Conservation (phyloP, 192 early-diverging fungal genomes). For the Geranomyces michiganensis region DNA sequence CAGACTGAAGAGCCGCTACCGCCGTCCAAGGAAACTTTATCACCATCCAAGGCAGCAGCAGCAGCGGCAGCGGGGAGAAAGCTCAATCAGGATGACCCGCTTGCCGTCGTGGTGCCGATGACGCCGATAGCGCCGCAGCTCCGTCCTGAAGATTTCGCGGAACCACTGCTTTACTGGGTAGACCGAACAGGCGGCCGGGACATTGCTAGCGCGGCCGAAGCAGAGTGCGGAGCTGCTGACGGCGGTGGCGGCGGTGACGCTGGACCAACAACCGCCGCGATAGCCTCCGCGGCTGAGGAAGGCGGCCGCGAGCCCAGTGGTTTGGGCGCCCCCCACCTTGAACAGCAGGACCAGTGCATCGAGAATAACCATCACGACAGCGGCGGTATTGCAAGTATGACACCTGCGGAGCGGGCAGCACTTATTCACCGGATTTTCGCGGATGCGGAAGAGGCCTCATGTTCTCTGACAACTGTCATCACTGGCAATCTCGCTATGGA, state of each 20-base stretch:
- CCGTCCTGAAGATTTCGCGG: too few species aligned
- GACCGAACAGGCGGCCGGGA: neutral
- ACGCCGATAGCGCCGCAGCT: too few species aligned
- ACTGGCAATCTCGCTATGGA: too few species aligned
- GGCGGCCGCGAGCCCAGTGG: neutral
- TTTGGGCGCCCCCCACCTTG: too few species aligned
- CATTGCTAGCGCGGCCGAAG: neutral
- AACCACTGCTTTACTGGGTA: neutral
- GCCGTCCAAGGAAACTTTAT: neutral
- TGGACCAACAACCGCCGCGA: too few species aligned
- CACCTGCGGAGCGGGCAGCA: slow-evolving; percentile 12
- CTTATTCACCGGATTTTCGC: slow-evolving; percentile 24
- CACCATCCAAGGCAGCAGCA: neutral
- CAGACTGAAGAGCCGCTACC: neutral
- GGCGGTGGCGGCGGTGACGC: neutral
- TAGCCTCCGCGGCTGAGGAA: neutral
- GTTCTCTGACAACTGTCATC: too few species aligned
- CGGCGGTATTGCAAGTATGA: neutral
- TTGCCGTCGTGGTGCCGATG: too few species aligned
- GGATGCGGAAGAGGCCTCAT: neutral
- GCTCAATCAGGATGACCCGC: neutral
- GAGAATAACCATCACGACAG: too few species aligned
- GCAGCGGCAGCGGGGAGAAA: neutral
- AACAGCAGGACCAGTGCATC: too few species aligned
- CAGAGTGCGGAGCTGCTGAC: neutral